Conservation (phyloP, 805 yeast genomes). For the Saturnispora sanitii region DNA sequence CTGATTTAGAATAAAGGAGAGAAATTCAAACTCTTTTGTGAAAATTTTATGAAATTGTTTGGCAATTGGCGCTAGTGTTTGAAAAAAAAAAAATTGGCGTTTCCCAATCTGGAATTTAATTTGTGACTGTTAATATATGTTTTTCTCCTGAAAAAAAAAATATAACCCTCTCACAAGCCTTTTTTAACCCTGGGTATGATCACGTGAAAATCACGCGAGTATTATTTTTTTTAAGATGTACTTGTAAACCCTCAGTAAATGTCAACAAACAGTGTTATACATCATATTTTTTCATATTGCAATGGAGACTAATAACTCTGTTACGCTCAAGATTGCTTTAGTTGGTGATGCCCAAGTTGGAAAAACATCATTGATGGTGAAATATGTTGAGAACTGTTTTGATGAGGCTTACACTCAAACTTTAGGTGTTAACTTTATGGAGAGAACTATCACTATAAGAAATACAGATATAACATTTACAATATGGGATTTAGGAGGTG, state of each 20-base stretch:
- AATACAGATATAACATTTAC: constrained; percentile 84
- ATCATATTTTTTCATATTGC: background rate
- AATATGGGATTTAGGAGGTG: constrained; percentile 96
- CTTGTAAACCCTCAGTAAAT: background rate
- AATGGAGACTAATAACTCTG: constrained; percentile 28
- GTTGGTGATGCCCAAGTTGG: constrained; percentile 96
- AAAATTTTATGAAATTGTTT: constrained; percentile 1
- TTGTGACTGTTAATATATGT: constrained; percentile 1
- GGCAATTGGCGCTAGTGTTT: background rate
- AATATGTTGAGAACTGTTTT: constrained; percentile 90
- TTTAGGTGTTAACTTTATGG: constrained; percentile 91
- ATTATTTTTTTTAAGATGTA: too few relatives aligned
- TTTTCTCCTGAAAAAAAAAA: background rate
- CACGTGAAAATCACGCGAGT: constrained; percentile 1
- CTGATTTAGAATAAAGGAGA: background rate
- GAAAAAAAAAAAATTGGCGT: background rate
- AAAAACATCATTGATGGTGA: constrained; percentile 91
- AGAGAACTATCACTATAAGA: constrained; percentile 72
- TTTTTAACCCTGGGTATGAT: background rate
- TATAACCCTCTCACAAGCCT: background rate
- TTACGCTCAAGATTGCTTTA: constrained; percentile 77
- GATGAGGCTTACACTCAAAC: constrained; percentile 92
- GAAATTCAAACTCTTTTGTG: background rate
- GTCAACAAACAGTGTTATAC: background rate
- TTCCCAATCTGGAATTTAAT: background rate